Conservation (phyloP, 176 grass and related monocot species). For the Olyra latifolia region DNA sequence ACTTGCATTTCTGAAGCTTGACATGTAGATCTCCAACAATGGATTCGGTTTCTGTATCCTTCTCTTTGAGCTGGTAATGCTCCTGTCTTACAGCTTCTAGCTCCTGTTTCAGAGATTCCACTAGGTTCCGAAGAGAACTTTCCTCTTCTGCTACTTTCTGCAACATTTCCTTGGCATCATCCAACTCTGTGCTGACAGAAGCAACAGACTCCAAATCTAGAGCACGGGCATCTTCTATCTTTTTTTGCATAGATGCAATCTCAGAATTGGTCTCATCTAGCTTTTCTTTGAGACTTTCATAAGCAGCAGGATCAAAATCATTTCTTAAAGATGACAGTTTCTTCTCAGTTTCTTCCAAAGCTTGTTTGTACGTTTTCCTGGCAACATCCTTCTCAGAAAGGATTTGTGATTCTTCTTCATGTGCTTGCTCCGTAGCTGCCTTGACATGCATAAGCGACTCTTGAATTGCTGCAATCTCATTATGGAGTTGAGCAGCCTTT, state of each 20-base stretch:
- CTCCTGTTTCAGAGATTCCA: slow-evolving; percentile 84
- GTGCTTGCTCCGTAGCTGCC: slow-evolving; percentile 75
- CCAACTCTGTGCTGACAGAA: slow-evolving; percentile 69
- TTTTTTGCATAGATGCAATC: slow-evolving; percentile 72
- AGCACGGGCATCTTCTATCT: slow-evolving; percentile 68
- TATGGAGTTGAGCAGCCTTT: slow-evolving; percentile 66
- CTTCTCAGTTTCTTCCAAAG: slow-evolving; percentile 75
- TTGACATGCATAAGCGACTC: slow-evolving; percentile 79
- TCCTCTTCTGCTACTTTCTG: slow-evolving; percentile 77
- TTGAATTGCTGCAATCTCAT: slow-evolving; percentile 65
- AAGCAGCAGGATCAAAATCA: slow-evolving; percentile 74
- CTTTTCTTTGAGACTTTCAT: slow-evolving; percentile 62
- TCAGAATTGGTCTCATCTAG: slow-evolving; percentile 65
- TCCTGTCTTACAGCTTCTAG: slow-evolving; percentile 71
- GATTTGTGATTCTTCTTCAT: slow-evolving; percentile 76
- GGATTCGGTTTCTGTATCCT: slow-evolving; percentile 81
- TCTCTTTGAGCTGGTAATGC: slow-evolving; percentile 77
- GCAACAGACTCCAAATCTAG: slow-evolving; percentile 68
- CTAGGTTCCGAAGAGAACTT: slow-evolving; percentile 53
- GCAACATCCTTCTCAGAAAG: slow-evolving; percentile 70
- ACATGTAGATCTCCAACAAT: slow-evolving; percentile 69
- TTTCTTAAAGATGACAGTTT: slow-evolving; percentile 67
- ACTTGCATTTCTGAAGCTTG: slow-evolving; percentile 95
- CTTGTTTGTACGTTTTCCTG: slow-evolving; percentile 65
- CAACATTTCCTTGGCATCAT: slow-evolving; percentile 85